Conservation (phyloP, 768 basidiomycete genomes). For the Mrakia gelida region DNA sequence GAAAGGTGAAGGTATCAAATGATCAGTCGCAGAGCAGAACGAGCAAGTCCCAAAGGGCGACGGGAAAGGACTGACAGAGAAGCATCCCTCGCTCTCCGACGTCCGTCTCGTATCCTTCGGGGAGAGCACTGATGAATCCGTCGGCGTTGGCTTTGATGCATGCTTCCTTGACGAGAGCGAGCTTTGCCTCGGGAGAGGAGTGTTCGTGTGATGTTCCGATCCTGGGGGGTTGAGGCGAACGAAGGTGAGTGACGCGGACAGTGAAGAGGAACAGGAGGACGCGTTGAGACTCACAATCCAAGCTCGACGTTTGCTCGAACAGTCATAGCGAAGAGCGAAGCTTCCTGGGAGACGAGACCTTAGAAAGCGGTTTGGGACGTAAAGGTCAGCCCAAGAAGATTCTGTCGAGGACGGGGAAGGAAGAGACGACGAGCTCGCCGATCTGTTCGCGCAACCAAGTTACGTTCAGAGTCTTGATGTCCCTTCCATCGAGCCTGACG, state of each 20-base stretch:
- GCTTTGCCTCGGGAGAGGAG: slow-evolving; percentile 66
- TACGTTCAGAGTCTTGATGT: slow-evolving; percentile 71
- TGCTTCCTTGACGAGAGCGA: slow-evolving; percentile 72
- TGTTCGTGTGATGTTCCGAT: slow-evolving; percentile 68
- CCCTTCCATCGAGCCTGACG: slow-evolving; percentile 70
- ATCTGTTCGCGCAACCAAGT: slow-evolving; percentile 83
- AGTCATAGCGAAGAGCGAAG: slow-evolving; percentile 75
- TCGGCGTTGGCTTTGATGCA: slow-evolving; percentile 86
- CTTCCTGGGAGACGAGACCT: slow-evolving; percentile 77
- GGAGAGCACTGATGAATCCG: slow-evolving; percentile 76
- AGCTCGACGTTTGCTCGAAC: slow-evolving; percentile 78
- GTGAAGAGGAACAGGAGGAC: too few species aligned
- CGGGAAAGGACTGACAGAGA: slow-evolving; percentile 44
- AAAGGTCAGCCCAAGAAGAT: slow-evolving; percentile 7
- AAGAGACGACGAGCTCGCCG: slow-evolving; percentile 45
- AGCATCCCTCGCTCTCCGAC: slow-evolving; percentile 86
- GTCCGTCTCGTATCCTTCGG: slow-evolving; percentile 77
- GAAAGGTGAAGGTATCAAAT: too few species aligned
- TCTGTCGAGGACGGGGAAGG: too few species aligned
- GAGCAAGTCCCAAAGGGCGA: too few species aligned
- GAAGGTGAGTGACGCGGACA: too few species aligned
- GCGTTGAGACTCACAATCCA: slow-evolving; percentile 51
- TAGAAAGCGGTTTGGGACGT: neutral
- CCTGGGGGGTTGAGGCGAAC: too few species aligned
- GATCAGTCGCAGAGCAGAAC: too few species aligned